These are phyloP conservation scores for Diddensiella santjacobensis DNA, from an alignment of 805 yeast genomes.

Conservation along the genomic window DNA sequence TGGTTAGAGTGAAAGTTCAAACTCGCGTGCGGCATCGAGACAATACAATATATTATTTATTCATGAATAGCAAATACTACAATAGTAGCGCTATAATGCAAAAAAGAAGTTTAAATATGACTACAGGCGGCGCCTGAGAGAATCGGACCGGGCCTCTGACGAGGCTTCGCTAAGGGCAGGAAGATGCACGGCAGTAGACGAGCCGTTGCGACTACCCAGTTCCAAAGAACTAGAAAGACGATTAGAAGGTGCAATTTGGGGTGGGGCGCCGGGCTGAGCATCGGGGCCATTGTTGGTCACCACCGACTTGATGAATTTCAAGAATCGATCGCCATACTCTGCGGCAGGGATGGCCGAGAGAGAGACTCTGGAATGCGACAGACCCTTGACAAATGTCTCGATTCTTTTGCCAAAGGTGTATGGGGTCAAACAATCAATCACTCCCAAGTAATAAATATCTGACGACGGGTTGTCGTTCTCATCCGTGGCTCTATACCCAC, in stretches of 20 bases:
- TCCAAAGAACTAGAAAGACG: not conserved
- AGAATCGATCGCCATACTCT: slow-evolving; percentile 87
- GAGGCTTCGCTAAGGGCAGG: slow-evolving; percentile 16
- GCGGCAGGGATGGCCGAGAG: slow-evolving; percentile 87
- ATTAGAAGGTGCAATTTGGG: not conserved
- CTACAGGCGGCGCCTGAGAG: not conserved
- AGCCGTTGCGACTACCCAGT: not conserved
- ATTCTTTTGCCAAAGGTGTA: slow-evolving; percentile 56
- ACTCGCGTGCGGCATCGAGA: no score
- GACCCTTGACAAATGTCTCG: slow-evolving; percentile 81
- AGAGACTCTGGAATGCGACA: slow-evolving; percentile 62
- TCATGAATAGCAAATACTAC: no score
- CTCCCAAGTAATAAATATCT: slow-evolving; percentile 82
- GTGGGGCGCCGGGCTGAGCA: not conserved
- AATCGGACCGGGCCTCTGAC: slow-evolving; percentile 12
- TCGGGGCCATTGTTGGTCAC: slow-evolving; percentile 1
- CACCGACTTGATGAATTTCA: slow-evolving; percentile 51
- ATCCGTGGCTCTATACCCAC: slow-evolving; percentile 77
- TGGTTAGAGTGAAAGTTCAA: no score
- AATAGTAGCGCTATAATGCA: no score
- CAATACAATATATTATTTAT: no score
- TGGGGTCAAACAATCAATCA: slow-evolving; percentile 86
- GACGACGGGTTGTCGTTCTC: slow-evolving; percentile 55
- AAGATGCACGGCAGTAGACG: slow-evolving; percentile 8
- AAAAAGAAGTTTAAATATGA: not conserved